phyloP scores from a whole-genome alignment of 2,329 filamentous ascomycete species.

The Aspergillus phoenicis region DNA sequence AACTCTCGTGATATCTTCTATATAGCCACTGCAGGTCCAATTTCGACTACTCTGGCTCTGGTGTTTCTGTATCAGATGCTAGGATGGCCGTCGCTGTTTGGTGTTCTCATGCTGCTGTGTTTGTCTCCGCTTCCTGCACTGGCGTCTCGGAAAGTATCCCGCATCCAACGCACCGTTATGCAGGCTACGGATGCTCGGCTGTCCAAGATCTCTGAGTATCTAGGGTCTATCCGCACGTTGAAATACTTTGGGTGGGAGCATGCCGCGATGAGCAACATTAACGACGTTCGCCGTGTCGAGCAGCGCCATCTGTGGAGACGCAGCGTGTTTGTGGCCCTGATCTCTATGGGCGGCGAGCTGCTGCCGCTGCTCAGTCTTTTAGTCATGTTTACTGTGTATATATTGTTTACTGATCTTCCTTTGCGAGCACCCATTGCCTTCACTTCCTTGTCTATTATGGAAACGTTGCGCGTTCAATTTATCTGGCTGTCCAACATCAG shows the following conservation, averaged over 20 bases:
- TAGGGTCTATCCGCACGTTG: constrained; percentile 60
- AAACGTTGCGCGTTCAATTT: constrained; percentile 57
- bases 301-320: constrained; percentile 59
- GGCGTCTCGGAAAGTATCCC: constrained; percentile 55
- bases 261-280: constrained; percentile 55
- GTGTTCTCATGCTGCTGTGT: constrained; percentile 52
- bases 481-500: constrained; percentile 53
- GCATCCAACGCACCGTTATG: constrained; percentile 56
- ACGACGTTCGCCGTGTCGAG: constrained; percentile 54
- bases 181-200: constrained; percentile 60
- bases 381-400: constrained; percentile 58
- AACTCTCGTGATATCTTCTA: constrained; percentile 56
- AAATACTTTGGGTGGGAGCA: constrained; percentile 66
- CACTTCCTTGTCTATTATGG: constrained; percentile 58
- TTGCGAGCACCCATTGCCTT: constrained; percentile 62
- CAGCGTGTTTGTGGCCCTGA: constrained; percentile 44
- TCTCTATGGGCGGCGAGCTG: constrained; percentile 56
- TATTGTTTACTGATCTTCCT: constrained; percentile 50
- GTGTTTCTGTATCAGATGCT: constrained; percentile 59
- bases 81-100: constrained; percentile 59
- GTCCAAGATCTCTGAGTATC: constrained; percentile 61
- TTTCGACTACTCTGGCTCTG: constrained; percentile 53
- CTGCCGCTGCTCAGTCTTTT: constrained; percentile 58
- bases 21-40: constrained; percentile 49
- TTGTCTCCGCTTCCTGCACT: constrained; percentile 55